Conservation (phyloP, 2,329 filamentous ascomycete species). For the Akanthomyces uredinophilus region DNA sequence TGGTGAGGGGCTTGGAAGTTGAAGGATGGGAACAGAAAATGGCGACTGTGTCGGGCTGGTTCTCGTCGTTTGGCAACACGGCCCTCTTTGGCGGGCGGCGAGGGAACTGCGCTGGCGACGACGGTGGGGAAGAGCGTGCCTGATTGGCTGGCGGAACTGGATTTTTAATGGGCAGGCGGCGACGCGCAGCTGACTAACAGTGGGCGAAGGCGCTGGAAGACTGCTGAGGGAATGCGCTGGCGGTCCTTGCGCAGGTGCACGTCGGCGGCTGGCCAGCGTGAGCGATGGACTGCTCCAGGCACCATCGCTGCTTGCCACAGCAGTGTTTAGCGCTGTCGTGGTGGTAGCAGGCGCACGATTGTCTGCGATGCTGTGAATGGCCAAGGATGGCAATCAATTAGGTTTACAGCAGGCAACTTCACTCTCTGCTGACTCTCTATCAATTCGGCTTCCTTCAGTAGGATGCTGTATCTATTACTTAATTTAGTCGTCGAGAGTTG, state of each 20-base stretch:
- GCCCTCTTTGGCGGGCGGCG: not conserved
- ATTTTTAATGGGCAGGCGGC: not conserved
- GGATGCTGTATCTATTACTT: not conserved
- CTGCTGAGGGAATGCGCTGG: not conserved
- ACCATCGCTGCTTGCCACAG: not conserved
- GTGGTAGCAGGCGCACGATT: not conserved
- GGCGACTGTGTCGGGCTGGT: not conserved
- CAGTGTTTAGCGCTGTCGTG: not conserved
- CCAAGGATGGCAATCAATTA: not conserved
- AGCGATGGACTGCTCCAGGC: not conserved
- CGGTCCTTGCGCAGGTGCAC: not conserved
- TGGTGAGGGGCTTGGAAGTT: not conserved
- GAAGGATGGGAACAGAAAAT: not conserved
- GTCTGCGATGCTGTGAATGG: not conserved
- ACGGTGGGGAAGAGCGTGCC: not conserved
- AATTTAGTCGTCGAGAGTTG: no score
- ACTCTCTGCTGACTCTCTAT: not conserved
- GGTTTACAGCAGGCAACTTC: not conserved
- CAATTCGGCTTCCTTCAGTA: not conserved
- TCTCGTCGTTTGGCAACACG: constrained; percentile 2
- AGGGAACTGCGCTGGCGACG: not conserved
- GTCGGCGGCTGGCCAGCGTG: not conserved
- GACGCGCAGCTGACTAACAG: constrained; percentile 8
- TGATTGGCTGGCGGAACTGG: not conserved
- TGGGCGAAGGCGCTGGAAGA: constrained; percentile 5